Percentiles rank a stretch among this genome's conserved stretches.
phyloP scores from a whole-genome alignment of 75 land plant genomes.

The Sequoia sempervirens region DNA sequence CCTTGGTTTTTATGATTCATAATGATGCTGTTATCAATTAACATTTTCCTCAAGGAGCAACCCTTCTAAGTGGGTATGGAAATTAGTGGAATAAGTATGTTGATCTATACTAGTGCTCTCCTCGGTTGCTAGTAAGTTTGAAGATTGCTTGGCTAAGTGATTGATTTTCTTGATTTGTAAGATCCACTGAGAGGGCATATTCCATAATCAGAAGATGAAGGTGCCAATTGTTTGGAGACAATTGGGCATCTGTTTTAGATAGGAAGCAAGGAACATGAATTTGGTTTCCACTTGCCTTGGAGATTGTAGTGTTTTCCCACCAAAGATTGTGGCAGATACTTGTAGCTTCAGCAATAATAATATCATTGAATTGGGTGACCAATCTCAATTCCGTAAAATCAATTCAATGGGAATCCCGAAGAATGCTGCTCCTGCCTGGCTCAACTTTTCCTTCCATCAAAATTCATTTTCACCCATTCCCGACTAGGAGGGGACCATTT shows the following conservation, averaged over 20 bases:
- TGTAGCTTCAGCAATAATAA: not conserved
- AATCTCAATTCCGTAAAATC: not conserved
- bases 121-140: not conserved
- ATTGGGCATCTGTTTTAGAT: not conserved
- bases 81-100: not conserved
- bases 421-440: not conserved
- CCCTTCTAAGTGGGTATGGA: not conserved
- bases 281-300: not conserved
- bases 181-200: not conserved
- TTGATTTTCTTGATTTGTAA: too few species aligned
- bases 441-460: not conserved
- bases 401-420: not conserved
- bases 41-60: not conserved
- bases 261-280: not conserved
- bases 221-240: not conserved
- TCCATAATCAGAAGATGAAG: not conserved
- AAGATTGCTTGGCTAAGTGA: not conserved
- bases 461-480: constrained; percentile 1
- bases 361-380: not conserved
- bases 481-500: not conserved
- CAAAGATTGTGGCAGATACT: not conserved
- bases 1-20: not conserved
- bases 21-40: not conserved
- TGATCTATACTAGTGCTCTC: not conserved
- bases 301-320: not conserved